These are phyloP conservation scores for Phytophthora sp. DNA, from an alignment of 352 stramenopile genomes.

Conservation along the genomic window DNA sequence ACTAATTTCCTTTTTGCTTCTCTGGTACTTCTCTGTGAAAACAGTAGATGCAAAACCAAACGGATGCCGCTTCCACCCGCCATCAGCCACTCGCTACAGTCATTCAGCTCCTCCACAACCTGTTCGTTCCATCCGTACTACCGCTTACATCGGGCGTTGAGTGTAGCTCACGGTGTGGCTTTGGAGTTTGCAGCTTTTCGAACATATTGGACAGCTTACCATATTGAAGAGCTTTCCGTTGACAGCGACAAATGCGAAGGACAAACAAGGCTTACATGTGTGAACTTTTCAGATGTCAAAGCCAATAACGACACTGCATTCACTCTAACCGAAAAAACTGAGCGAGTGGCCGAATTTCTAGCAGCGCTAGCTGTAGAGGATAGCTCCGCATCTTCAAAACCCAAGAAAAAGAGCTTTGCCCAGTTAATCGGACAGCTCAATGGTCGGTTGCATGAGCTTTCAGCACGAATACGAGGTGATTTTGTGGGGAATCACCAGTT, in stretches of 20 bases:
- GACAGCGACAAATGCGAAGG: background rate
- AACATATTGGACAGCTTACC: slow-evolving; percentile 23
- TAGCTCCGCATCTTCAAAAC: slow-evolving; percentile 1
- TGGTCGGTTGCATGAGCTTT: slow-evolving; percentile 4
- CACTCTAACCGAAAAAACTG: slow-evolving; percentile 33
- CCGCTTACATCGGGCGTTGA: slow-evolving; percentile 42
- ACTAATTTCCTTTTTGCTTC: slow-evolving; percentile 46
- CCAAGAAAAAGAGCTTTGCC: slow-evolving; percentile 34
- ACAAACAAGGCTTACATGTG: slow-evolving; percentile 10
- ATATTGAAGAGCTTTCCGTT: slow-evolving; percentile 14
- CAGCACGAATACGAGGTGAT: slow-evolving; percentile 18
- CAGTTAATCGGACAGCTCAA: slow-evolving; percentile 24
- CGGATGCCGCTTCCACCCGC: background rate
- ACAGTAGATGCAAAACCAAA: too few relatives aligned
- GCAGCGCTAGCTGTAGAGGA: background rate
- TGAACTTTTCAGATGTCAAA: slow-evolving; percentile 29
- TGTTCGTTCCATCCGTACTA: slow-evolving; percentile 72
- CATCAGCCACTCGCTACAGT: slow-evolving; percentile 9
- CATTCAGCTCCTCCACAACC: slow-evolving; percentile 22
- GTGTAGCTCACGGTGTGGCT: background rate
- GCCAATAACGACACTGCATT: background rate
- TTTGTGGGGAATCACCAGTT: slow-evolving; percentile 29
- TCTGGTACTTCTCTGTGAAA: slow-evolving; percentile 34
- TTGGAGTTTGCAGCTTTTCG: slow-evolving; percentile 34
- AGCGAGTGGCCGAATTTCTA: slow-evolving; percentile 33